Evolutionary conservation across 1,139 yeast genomes (phyloP).

Genomic region (Sugiyamaella japonica): DNA sequence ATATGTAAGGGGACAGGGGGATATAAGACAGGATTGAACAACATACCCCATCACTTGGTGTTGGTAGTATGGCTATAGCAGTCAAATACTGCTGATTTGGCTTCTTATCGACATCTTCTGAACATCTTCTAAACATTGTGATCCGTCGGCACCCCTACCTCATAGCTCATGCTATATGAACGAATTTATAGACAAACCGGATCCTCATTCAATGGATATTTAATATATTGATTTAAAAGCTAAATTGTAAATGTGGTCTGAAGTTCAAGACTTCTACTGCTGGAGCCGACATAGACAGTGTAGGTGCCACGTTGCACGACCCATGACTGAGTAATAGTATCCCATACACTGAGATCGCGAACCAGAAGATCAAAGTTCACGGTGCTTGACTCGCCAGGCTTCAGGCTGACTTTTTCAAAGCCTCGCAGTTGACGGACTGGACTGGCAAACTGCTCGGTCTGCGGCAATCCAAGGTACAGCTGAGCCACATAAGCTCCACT

Average conservation of each 20-base stretch:
- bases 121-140: too few species aligned
- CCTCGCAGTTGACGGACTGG: conserved; percentile 59
- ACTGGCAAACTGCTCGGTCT: conserved; percentile 41
- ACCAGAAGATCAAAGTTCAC: conserved; percentile 51
- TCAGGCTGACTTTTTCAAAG: conserved; percentile 55
- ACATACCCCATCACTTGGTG: too few species aligned
- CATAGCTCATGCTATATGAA: too few species aligned
- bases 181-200: too few species aligned
- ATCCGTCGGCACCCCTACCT: too few species aligned
- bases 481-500: conserved; percentile 58
- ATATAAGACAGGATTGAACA: too few species aligned
- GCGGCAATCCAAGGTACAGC: conserved; percentile 57
- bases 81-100: too few species aligned
- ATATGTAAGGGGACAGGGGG: too few species aligned
- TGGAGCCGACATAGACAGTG: conserved; percentile 53
- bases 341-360: conserved; percentile 63
- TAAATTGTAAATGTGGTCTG: conserved; percentile 39
- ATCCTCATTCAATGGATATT: not conserved
- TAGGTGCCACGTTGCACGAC: conserved; percentile 60
- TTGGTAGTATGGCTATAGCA: too few species aligned
- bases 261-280: conserved; percentile 54
- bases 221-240: conserved; percentile 1
- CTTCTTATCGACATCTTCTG: too few species aligned
- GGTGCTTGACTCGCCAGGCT: conserved; percentile 45
- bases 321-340: conserved; percentile 59